Evolutionary conservation across 192 early-diverging fungal genomes (phyloP).

Genomic region (Umbelopsis sp.): DNA sequence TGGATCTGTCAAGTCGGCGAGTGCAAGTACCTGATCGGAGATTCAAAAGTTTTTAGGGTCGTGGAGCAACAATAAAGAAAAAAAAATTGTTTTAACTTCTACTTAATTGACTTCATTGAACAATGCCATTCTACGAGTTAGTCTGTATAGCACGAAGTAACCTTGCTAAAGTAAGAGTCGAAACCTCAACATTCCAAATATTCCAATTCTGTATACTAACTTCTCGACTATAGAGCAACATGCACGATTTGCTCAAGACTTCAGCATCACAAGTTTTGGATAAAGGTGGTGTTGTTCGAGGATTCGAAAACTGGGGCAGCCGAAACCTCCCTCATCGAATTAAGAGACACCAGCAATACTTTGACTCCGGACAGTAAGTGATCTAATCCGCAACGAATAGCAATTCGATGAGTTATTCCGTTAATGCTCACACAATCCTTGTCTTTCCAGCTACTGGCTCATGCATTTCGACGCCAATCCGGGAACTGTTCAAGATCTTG

Average conservation of each 20-base stretch:
- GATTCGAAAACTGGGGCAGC: conserved; percentile 76
- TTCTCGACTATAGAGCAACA: conserved; percentile 51
- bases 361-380: conserved; percentile 65
- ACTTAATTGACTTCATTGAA: neutral
- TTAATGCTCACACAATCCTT: neutral
- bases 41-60: neutral
- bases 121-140: conserved; percentile 73
- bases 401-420: neutral
- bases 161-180: conserved; percentile 51
- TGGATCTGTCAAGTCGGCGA: neutral
- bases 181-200: neutral
- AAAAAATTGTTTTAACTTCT: conserved; percentile 5
- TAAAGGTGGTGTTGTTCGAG: conserved; percentile 83
- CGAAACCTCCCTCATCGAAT: conserved; percentile 82
- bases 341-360: conserved; percentile 86
- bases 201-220: conserved; percentile 12
- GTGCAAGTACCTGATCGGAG: neutral
- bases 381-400: neutral
- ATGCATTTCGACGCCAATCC: conserved; percentile 83
- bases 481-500: conserved; percentile 58
- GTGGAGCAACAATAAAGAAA: neutral
- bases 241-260: conserved; percentile 72
- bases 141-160: conserved; percentile 66
- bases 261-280: conserved; percentile 81
- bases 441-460: conserved; percentile 60